These are phyloP conservation scores for Ophiostoma populinum DNA, from an alignment of 2,329 filamentous ascomycete genomes.

Conservation along the genomic window DNA sequence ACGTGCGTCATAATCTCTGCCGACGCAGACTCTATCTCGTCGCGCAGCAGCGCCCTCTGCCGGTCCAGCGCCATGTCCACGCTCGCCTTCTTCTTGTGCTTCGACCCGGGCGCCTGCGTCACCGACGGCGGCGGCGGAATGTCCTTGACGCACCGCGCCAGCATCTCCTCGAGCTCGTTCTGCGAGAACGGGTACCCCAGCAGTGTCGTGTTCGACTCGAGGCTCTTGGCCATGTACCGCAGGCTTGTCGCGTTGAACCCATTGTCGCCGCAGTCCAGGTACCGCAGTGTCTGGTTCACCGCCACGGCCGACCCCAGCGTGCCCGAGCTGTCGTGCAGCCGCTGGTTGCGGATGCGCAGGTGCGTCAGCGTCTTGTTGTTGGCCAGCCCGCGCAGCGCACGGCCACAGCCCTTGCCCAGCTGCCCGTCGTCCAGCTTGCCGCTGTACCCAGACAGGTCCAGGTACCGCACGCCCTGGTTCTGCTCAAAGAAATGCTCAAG, in stretches of 20 bases:
- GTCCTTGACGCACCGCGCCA: conserved; percentile 12
- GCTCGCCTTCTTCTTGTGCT: conserved; percentile 8
- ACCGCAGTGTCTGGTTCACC: conserved; percentile 29
- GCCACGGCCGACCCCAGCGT: conserved; percentile 32
- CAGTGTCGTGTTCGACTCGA: conserved; percentile 26
- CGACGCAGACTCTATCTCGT: conserved; percentile 7
- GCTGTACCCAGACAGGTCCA: conserved; percentile 39
- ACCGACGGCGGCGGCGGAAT: conserved; percentile 8
- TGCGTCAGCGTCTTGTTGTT: conserved; percentile 22
- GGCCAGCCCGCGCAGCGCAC: conserved; percentile 21
- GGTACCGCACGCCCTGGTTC: conserved; percentile 32
- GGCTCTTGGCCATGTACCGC: conserved; percentile 26
- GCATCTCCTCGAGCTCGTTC: conserved; percentile 15
- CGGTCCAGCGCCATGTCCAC: conserved; percentile 12
- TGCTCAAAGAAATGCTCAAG: conserved; percentile 32
- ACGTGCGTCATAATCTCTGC: conserved; percentile 13
- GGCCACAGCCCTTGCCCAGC: conserved; percentile 34
- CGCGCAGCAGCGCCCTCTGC: conserved; percentile 7
- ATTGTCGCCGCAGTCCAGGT: conserved; percentile 37
- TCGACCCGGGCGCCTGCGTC: conserved; percentile 3
- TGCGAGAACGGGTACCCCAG: conserved; percentile 22
- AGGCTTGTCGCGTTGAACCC: conserved; percentile 35
- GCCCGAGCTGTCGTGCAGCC: conserved; percentile 35
- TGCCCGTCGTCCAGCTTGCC: conserved; percentile 40
- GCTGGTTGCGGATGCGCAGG: conserved; percentile 37